Conservation (phyloP, 2,329 filamentous ascomycete species). For the Colletotrichum sublineola region DNA sequence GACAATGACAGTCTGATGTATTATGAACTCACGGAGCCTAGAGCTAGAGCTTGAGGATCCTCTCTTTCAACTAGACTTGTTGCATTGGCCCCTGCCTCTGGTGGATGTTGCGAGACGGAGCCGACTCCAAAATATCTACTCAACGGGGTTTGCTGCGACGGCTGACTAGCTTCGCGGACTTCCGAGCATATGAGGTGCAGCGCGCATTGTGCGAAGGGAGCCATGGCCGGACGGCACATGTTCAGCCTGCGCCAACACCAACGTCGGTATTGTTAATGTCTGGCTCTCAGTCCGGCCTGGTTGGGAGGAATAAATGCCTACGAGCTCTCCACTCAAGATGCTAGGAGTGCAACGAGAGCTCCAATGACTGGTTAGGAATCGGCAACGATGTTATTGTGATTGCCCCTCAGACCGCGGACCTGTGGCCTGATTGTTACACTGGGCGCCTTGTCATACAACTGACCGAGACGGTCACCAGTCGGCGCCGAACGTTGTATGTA, state of each 20-base stretch:
- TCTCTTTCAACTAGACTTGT: not conserved
- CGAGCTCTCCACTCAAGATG: not conserved
- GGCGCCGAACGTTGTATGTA: not conserved
- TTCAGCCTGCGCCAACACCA: not conserved
- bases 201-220: not conserved
- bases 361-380: too few relatives aligned
- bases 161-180: conserved; percentile 6
- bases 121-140: not conserved
- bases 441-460: not conserved
- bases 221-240: not conserved
- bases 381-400: too few relatives aligned
- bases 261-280: not conserved
- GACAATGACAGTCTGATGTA: conserved; percentile 3
- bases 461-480: not conserved
- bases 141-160: not conserved
- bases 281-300: not conserved
- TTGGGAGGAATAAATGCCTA: not conserved
- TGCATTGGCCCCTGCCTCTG: not conserved
- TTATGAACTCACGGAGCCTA: not conserved
- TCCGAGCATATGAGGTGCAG: not conserved
- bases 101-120: not conserved
- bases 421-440: not conserved
- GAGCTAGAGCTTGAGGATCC: not conserved
- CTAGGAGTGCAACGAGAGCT: not conserved
- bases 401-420: not conserved